These are phyloP conservation scores for Tranzscheliella williamsii DNA, from an alignment of 1,284 basidiomycete species.

Conservation along the genomic window DNA sequence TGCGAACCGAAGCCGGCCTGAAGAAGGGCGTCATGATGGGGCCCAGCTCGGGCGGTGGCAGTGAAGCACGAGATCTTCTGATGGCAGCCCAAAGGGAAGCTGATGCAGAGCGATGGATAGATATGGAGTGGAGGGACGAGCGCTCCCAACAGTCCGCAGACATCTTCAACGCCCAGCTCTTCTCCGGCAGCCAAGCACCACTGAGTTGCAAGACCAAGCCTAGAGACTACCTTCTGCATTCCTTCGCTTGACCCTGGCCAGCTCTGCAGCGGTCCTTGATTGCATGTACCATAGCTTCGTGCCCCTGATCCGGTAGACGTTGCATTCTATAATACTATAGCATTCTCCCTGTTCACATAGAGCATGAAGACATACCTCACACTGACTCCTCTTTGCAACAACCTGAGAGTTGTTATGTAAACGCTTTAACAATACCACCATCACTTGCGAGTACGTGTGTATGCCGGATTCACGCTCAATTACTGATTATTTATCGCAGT, in stretches of 20 bases:
- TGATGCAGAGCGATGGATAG: conserved; percentile 58
- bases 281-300: too few relatives aligned
- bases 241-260: conserved; percentile 23
- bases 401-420: too few relatives aligned
- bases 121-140: conserved; percentile 53
- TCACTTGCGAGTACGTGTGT: too few relatives aligned
- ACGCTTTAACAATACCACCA: too few relatives aligned
- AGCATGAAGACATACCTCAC: too few relatives aligned
- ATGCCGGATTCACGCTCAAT: too few relatives aligned
- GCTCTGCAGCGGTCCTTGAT: too few relatives aligned
- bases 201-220: conserved; percentile 43
- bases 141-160: conserved; percentile 25
- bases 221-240: conserved; percentile 42
- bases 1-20: conserved; percentile 36
- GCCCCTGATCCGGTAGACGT: too few relatives aligned
- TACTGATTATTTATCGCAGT: too few relatives aligned
- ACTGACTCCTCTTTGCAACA: too few relatives aligned
- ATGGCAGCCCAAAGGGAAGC: conserved; percentile 53
- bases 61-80: conserved; percentile 36
- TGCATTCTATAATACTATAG: too few relatives aligned
- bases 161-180: conserved; percentile 42
- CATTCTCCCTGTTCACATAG: too few relatives aligned
- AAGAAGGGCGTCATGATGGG: conserved; percentile 26
- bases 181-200: conserved; percentile 34
- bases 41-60: conserved; percentile 8